A percentile compares a stretch with the other conserved stretches of the same genome.
phyloP scores from a whole-genome alignment of 208 protist genomes.

The Leishmania major region DNA sequence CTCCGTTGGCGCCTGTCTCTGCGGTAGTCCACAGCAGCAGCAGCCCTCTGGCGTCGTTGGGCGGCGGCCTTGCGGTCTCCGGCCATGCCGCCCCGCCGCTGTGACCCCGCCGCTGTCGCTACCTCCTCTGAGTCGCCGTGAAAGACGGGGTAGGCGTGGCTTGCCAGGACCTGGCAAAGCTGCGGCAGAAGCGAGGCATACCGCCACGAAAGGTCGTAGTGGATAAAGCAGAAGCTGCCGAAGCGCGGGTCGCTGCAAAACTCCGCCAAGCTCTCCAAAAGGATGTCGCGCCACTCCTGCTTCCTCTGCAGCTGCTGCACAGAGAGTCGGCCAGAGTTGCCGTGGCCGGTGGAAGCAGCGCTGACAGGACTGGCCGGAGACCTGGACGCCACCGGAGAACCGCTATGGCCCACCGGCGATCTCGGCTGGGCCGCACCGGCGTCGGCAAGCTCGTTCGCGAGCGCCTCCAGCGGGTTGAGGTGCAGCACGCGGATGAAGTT shows the following conservation, averaged over 20 bases:
- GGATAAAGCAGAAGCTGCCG: constrained; percentile 73
- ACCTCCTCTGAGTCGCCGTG: constrained; percentile 2
- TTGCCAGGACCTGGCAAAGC: constrained; percentile 67
- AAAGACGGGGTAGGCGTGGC: constrained; percentile 34
- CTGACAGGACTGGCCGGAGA: constrained; percentile 18
- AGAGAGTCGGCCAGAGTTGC: constrained; percentile 18
- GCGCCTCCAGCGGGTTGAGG: constrained; percentile 66
- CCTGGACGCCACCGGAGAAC: background rate
- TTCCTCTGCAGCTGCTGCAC: constrained; percentile 37
- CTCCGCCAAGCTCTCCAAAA: constrained; percentile 88
- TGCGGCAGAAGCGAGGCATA: constrained; percentile 67
- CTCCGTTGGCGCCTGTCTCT: background rate
- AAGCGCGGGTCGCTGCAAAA: constrained; percentile 79
- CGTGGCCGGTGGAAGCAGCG: constrained; percentile 1
- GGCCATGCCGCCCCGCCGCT: constrained; percentile 2
- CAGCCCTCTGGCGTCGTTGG: constrained; percentile 1
- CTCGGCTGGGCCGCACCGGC: background rate
- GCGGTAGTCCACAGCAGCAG: constrained; percentile 7
- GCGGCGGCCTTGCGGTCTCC: background rate
- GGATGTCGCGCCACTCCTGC: constrained; percentile 72
- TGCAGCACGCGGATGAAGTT: constrained; percentile 85
- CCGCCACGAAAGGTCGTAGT: constrained; percentile 88
- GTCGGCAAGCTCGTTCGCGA: constrained; percentile 48
- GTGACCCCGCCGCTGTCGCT: constrained; percentile 3
- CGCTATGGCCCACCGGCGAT: constrained; percentile 10